Base-by-base conservation (phyloP, 208 protist species). In the Trypanosoma cruzi region DNA sequence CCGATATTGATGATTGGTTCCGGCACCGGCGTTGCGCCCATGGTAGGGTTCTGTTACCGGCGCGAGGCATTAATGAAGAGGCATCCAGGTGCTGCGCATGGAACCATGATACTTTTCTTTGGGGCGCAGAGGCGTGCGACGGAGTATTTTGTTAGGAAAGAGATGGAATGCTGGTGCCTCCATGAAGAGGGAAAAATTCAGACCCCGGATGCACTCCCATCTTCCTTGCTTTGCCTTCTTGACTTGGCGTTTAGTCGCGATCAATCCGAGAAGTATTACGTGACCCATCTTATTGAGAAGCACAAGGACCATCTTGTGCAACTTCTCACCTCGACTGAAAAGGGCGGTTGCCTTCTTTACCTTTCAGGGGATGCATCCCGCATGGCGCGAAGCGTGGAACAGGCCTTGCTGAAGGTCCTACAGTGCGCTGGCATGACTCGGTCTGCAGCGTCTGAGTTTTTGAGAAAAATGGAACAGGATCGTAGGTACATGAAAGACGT, bases 361-460 rank as follows among this genome's bases (percentile, higher is more conserved):
- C 72, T 98, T 11, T 97, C 89, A 54, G 92, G 93, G 46, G 95
- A 99, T 59, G 97, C 95, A 0, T 83, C 84, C 16, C 64, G 78
- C 52, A 98, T 98, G 96, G 95, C 96, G 2, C 83, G 85, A 59
- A 90, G 95, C 56, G 96, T 99, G 10, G 90, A 98, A 59, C 63
- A 79, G 1, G 75, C 90, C 6, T 76, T 99, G 2, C 22, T 86
- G 8, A 64, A 82, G 14, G 54, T 96, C 31, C 67, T 98, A 22
- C 69, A 94, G 36, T 63, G 87, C 28, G 85, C 90, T 4, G 75
- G 66, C 0, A 86, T 86, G 75, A 84, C 83, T 1, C 67, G 74
- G n/a, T 22, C 87, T 1, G 78, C 86, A 8, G 94, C 96, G 16
- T 22, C 86, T 42, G 64, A 85, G 55, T 92, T 82, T 58, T 73